Evolutionary conservation across 345 rosid genomes (phyloP).

Genomic region (Corchorus capsularis): DNA sequence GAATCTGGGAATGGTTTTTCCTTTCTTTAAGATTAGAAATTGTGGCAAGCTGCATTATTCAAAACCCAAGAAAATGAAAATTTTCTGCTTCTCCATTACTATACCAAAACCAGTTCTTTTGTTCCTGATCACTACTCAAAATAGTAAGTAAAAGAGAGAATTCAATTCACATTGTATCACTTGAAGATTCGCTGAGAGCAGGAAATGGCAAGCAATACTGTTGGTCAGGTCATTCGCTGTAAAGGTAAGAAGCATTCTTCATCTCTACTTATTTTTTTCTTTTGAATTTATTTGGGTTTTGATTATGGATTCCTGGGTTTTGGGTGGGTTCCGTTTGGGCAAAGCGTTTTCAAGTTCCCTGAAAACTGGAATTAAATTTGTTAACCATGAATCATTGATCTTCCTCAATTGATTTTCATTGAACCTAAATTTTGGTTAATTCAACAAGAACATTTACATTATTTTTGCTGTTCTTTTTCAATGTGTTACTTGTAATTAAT

Average conservation of each 20-base stretch:
- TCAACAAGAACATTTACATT: background rate
- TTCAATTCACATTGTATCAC: no score
- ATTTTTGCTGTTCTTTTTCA: background rate
- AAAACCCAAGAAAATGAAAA: background rate
- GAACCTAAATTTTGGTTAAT: no score
- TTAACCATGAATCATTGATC: no score
- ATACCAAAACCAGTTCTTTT: background rate
- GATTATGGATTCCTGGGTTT: no score
- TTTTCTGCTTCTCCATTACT: background rate
- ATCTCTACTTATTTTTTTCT: background rate
- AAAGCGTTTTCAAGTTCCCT: no score
- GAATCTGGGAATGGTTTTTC: no score
- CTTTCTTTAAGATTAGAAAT: no score
- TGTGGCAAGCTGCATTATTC: background rate
- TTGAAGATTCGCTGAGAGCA: background rate
- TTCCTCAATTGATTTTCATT: no score
- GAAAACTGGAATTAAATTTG: no score
- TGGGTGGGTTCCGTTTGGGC: no score
- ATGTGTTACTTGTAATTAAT: no score
- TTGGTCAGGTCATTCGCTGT: background rate
- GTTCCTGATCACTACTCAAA: background rate
- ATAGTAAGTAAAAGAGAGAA: no score
- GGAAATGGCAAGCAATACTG: background rate
- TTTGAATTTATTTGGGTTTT: background rate
- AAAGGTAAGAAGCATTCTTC: background rate